Percentiles rank a stretch among this genome's conserved stretches.
Evolutionary conservation across 2,329 filamentous ascomycete genomes (phyloP).

Genomic region (Penicillium fuscoglaucum): DNA sequence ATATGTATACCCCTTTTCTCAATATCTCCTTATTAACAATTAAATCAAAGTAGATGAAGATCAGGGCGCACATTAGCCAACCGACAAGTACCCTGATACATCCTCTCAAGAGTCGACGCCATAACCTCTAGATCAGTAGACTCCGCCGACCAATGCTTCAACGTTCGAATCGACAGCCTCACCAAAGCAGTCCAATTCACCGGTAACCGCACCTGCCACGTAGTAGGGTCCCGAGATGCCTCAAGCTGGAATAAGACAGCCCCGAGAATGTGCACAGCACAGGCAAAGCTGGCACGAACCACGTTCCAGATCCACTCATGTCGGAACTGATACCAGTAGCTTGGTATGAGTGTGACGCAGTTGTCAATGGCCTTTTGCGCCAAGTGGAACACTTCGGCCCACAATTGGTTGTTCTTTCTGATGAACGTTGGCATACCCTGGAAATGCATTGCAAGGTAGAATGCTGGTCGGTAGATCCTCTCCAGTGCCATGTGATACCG

Average conservation of each 20-base stretch:
- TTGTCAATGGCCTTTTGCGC: constrained; percentile 24
- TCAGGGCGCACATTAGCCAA: constrained; percentile 19
- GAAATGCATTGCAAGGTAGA: constrained; percentile 27
- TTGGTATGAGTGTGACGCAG: constrained; percentile 20
- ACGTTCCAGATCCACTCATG: constrained; percentile 28
- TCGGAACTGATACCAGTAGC: constrained; percentile 24
- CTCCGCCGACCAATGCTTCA: constrained; percentile 20
- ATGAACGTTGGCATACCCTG: constrained; percentile 19
- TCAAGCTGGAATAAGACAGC: constrained; percentile 20
- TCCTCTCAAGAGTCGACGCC: constrained; percentile 22
- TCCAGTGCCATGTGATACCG: constrained; percentile 19
- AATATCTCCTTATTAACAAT: background rate
- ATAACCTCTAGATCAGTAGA: constrained; percentile 25
- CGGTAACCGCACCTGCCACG: constrained; percentile 15
- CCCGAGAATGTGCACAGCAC: constrained; percentile 22
- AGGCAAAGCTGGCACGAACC: constrained; percentile 20
- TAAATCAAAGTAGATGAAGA: constrained; percentile 3
- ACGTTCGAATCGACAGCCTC: constrained; percentile 19
- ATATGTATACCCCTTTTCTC: background rate
- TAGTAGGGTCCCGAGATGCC: background rate
- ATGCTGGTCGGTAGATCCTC: constrained; percentile 23
- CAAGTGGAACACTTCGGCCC: constrained; percentile 13
- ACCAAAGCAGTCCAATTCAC: constrained; percentile 24
- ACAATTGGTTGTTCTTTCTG: constrained; percentile 6
- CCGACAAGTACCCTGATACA: constrained; percentile 26